Evolutionary conservation across 2,329 filamentous ascomycete species (phyloP).

Genomic region (Emmonsiellopsis sp.): DNA sequence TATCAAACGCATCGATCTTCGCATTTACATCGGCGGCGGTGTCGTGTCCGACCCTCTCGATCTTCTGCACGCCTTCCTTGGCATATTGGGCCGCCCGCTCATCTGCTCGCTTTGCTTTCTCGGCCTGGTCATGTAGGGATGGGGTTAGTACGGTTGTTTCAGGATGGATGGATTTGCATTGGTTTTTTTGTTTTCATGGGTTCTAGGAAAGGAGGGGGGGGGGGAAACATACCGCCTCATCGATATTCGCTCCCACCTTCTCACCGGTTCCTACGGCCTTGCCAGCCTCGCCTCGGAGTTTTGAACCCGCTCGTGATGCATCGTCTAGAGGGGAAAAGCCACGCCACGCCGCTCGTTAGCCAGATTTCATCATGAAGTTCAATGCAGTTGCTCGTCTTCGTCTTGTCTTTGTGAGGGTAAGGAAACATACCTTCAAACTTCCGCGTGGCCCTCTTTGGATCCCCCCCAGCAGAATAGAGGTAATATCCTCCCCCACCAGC

Average conservation of each 20-base stretch:
- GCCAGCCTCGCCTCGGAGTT: constrained; percentile 57
- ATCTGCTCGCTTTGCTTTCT: constrained; percentile 48
- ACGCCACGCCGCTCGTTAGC: not conserved
- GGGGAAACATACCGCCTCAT: constrained; percentile 53
- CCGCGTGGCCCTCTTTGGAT: constrained; percentile 74
- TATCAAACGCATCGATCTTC: constrained; percentile 68
- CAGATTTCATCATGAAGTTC: not conserved
- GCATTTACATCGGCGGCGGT: constrained; percentile 43
- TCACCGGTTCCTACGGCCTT: constrained; percentile 56
- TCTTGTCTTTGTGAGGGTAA: not conserved
- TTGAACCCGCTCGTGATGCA: constrained; percentile 58
- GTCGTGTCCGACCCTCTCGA: constrained; percentile 58
- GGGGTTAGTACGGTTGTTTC: too few relatives aligned
- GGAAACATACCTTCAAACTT: constrained; percentile 63
- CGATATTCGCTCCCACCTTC: constrained; percentile 56
- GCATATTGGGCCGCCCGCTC: constrained; percentile 51
- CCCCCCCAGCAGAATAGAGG: constrained; percentile 77
- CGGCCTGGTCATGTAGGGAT: constrained; percentile 4
- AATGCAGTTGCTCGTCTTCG: not conserved
- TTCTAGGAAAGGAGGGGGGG: not conserved
- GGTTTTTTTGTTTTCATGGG: not conserved
- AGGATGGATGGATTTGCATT: too few relatives aligned
- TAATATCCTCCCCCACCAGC: constrained; percentile 75
- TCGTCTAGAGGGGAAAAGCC: constrained; percentile 52
- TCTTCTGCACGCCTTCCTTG: constrained; percentile 48